Base-by-base conservation (phyloP, 306 rosid genomes). In the Prunus campanulata region DNA sequence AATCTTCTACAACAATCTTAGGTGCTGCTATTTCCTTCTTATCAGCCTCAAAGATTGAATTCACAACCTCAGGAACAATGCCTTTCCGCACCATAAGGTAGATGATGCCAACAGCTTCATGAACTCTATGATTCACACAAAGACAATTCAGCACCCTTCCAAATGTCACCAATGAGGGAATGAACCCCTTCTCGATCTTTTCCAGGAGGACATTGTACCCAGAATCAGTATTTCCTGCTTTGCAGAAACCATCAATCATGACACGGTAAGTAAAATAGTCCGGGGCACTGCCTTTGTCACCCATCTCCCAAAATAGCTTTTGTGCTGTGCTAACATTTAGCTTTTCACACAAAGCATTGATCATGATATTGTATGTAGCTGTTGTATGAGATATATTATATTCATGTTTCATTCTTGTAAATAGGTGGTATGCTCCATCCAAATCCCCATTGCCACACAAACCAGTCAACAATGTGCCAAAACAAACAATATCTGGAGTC, bases 1-100 rank as follows among this genome's bases (percentile, higher is more conserved):
- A 79, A 71, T 90, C 82, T 88, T 94, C 95, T 29, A 94, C 93
- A 73, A 94, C 87, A 86, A 91, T 91, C 87, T 94, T 94, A 55
- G 98, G 98, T 8, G 97, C 95, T 8, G 96, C 98, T 68, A 90
- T 80, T 70, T 77, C 90, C 85, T 79, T 91, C 85, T 94, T 94
- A 78, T 89, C 96, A 78, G 89, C 88, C 78, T 87, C 93, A 75
- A 91, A 91, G 67, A 94, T 90, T 75, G 94, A 78, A 85, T 85
- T 74, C 27, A 91, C 98, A 71, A 78, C 83, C 71, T 91, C 93
- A 27, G 96, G 97, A 72, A 91, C 89, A 61, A 91, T 87, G 78
- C 84, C 95, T 69, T 89, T 87, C 68, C 55, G 75, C 74, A 94
- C 86, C 98, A 94, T 91, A 72, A 90, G 90, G 83, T 82, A 86